phyloP scores from a whole-genome alignment of 2,329 filamentous ascomycete genomes.

The Lasiodiplodia theobromae region DNA sequence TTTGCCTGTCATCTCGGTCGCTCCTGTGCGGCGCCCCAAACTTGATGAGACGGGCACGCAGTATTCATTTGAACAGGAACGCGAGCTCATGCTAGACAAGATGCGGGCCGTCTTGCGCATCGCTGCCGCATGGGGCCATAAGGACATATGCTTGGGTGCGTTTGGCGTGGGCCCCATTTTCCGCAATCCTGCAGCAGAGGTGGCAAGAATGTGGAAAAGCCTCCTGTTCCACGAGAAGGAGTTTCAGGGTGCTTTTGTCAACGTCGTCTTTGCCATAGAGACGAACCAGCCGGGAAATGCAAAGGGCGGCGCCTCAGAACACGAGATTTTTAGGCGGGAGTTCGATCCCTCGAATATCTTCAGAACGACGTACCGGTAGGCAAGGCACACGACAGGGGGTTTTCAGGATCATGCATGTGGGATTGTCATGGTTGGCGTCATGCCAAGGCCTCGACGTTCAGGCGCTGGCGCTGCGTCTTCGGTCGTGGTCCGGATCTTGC shows the following conservation, averaged over 20 bases:
- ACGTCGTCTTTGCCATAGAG: slow-evolving; percentile 56
- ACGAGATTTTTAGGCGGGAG: slow-evolving; percentile 50
- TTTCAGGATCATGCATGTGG: slow-evolving; percentile 1
- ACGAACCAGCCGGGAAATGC: slow-evolving; percentile 41
- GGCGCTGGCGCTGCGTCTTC: slow-evolving; percentile 24
- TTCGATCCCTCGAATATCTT: slow-evolving; percentile 49
- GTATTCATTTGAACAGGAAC: slow-evolving; percentile 76
- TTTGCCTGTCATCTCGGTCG: slow-evolving; percentile 76
- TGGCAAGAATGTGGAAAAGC: slow-evolving; percentile 54
- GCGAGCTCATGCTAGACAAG: slow-evolving; percentile 75
- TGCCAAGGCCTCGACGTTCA: slow-evolving; percentile 22
- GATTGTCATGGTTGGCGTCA: slow-evolving; percentile 6
- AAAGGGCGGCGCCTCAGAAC: slow-evolving; percentile 46
- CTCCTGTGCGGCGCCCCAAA: slow-evolving; percentile 76
- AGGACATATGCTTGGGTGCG: slow-evolving; percentile 51
- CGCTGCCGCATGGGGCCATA: slow-evolving; percentile 57
- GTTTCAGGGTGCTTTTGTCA: slow-evolving; percentile 52
- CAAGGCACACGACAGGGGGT: not conserved
- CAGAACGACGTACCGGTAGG: slow-evolving; percentile 41
- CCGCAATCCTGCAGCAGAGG: slow-evolving; percentile 52
- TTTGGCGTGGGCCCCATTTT: slow-evolving; percentile 55
- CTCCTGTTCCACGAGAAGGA: slow-evolving; percentile 53
- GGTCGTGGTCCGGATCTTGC: slow-evolving; percentile 15
- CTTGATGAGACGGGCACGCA: slow-evolving; percentile 70
- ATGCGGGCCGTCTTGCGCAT: slow-evolving; percentile 75